A percentile compares a stretch with the other conserved stretches of the same genome.
Conservation (phyloP, 768 basidiomycete species). For the Mycena epipterygia region DNA sequence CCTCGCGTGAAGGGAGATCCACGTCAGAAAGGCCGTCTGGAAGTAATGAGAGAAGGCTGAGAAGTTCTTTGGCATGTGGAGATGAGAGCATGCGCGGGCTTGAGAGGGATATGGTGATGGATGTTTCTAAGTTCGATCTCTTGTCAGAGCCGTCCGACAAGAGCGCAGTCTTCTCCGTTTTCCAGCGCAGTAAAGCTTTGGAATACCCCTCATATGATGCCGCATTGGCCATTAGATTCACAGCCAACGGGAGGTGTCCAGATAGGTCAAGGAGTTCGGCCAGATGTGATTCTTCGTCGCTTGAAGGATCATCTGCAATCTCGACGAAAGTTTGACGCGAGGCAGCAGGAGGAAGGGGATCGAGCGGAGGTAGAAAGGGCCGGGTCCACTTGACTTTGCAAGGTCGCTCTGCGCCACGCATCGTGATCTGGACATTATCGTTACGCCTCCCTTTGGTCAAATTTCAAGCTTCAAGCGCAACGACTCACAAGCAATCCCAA, state of each 20-base stretch:
- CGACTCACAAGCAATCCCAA: slow-evolving; percentile 17
- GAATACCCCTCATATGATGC: slow-evolving; percentile 20
- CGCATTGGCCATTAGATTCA: slow-evolving; percentile 18
- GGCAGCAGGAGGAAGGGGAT: slow-evolving; percentile 12
- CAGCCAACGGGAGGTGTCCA: slow-evolving; percentile 27
- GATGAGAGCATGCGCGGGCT: slow-evolving; percentile 18
- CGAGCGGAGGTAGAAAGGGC: slow-evolving; percentile 22
- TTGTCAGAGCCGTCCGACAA: slow-evolving; percentile 26
- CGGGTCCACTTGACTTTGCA: slow-evolving; percentile 22
- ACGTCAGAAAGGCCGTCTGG: slow-evolving; percentile 22
- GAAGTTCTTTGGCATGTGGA: slow-evolving; percentile 6
- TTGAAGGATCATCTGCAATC: slow-evolving; percentile 16
- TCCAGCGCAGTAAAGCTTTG: slow-evolving; percentile 8
- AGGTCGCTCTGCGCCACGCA: slow-evolving; percentile 29
- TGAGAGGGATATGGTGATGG: slow-evolving; percentile 23
- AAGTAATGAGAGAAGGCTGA: slow-evolving; percentile 19
- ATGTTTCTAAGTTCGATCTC: slow-evolving; percentile 23
- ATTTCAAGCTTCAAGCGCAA: background rate
- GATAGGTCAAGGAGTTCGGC: background rate
- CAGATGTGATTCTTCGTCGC: slow-evolving; percentile 2
- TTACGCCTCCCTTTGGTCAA: too few species aligned
- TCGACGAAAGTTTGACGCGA: slow-evolving; percentile 24
- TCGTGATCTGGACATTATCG: slow-evolving; percentile 13
- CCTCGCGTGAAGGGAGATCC: slow-evolving; percentile 5
- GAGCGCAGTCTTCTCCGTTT: slow-evolving; percentile 8